These are phyloP conservation scores for Geranium brycei DNA, from an alignment of 345 rosid species.

Conservation along the genomic window DNA sequence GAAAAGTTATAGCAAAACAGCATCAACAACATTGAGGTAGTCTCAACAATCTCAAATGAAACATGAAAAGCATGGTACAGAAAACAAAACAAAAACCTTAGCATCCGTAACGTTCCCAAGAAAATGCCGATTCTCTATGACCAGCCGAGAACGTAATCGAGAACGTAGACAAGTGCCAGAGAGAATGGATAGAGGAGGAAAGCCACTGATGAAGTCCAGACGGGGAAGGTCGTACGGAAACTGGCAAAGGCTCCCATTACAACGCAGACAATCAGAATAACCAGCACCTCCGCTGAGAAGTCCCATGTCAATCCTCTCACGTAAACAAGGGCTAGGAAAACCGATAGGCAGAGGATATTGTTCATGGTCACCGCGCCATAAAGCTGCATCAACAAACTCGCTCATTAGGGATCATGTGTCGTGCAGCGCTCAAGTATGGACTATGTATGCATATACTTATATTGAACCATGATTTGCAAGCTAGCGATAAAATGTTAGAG, in stretches of 20 bases:
- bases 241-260: conserved; percentile 79
- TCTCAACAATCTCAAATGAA: no score
- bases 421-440: no score
- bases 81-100: no score
- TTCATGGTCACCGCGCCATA: conserved; percentile 94
- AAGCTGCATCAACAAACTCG: conserved; percentile 38
- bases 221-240: conserved; percentile 75
- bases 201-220: conserved; percentile 70
- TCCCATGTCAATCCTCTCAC: conserved; percentile 77
- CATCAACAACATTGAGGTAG: no score
- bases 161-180: conserved; percentile 75
- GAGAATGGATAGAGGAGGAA: conserved; percentile 74
- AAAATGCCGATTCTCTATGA: conserved; percentile 25
- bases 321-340: conserved; percentile 77
- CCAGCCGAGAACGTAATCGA: conserved; percentile 80
- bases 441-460: no score
- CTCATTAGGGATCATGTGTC: not conserved
- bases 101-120: no score
- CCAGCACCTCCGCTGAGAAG: conserved; percentile 77
- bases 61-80: no score
- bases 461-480: no score
- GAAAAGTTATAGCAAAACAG: no score
- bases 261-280: conserved; percentile 66
- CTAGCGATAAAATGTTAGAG: no score
- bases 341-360: conserved; percentile 76